phyloP scores from a whole-genome alignment of 2,329 filamentous ascomycete genomes.

The Xylariales sp. region DNA sequence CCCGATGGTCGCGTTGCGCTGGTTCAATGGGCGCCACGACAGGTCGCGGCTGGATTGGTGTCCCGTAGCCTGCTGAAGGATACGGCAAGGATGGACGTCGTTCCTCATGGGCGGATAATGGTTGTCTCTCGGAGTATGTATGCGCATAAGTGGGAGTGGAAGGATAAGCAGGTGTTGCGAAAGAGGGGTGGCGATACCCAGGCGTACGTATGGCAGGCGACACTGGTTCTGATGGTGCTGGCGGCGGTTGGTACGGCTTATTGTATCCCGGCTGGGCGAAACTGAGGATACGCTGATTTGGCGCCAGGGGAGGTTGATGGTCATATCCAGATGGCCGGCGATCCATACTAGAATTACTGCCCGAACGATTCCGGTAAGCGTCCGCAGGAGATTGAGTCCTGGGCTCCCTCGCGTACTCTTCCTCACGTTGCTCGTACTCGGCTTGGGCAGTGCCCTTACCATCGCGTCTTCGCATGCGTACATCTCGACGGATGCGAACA shows the following conservation, averaged over 20 bases:
- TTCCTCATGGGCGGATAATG: background rate
- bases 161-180: conserved; percentile 1
- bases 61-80: background rate
- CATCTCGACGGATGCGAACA: conserved; percentile 90
- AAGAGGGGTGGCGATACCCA: conserved; percentile 20
- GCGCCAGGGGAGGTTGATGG: conserved; percentile 19
- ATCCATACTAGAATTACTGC: conserved; percentile 28
- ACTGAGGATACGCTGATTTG: conserved; percentile 6
- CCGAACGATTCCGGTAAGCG: conserved; percentile 24
- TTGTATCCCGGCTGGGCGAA: conserved; percentile 3
- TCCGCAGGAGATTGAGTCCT: conserved; percentile 27
- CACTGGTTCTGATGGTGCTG: conserved; percentile 9
- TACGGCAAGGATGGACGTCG: conserved; percentile 7
- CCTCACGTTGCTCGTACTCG: conserved; percentile 56
- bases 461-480: conserved; percentile 82
- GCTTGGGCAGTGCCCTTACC: conserved; percentile 54
- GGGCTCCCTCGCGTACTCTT: conserved; percentile 37
- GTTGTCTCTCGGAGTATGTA: background rate
- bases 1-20: too few species aligned
- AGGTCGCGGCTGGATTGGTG: conserved; percentile 3
- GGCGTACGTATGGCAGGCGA: conserved; percentile 9
- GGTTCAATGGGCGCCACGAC: conserved; percentile 3
- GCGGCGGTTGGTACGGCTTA: conserved; percentile 9
- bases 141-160: conserved; percentile 3
- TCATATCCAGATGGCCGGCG: conserved; percentile 25